These are phyloP conservation scores for Colletotrichum karsti DNA, from an alignment of 2,329 filamentous ascomycete genomes.

Conservation along the genomic window DNA sequence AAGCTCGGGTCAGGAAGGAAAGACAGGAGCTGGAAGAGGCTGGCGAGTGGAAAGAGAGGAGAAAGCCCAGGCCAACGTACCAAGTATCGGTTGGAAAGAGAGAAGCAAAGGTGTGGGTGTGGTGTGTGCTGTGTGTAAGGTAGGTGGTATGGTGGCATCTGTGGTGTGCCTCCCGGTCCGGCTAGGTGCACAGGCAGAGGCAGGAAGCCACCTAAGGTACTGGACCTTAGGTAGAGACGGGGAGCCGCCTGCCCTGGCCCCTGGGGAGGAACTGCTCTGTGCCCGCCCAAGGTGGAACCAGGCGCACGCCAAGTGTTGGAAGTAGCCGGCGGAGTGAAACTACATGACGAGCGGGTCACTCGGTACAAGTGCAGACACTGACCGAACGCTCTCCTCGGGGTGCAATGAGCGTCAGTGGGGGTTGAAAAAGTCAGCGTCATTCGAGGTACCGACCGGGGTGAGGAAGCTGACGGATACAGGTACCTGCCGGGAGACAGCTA, in stretches of 20 bases:
- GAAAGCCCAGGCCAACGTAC: slow-evolving; percentile 5
- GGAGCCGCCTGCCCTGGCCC: slow-evolving; percentile 22
- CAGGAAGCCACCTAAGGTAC: no score
- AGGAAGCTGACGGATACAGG: neutral
- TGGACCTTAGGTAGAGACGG: slow-evolving; percentile 9
- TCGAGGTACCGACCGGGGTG: neutral
- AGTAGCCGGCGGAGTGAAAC: slow-evolving; percentile 2
- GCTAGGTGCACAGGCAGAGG: slow-evolving; percentile 7
- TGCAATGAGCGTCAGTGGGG: no score
- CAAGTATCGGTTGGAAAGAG: no score
- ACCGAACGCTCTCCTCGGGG: no score
- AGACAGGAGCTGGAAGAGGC: slow-evolving; percentile 24
- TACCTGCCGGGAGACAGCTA: slow-evolving; percentile 4
- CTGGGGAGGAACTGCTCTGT: slow-evolving; percentile 25
- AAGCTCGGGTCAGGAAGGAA: slow-evolving; percentile 21
- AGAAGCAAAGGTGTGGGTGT: neutral
- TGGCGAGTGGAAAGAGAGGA: slow-evolving; percentile 28
- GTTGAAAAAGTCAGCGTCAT: neutral
- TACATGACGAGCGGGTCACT: neutral
- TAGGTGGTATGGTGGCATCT: no score
- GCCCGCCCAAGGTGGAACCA: slow-evolving; percentile 11
- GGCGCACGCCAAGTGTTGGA: slow-evolving; percentile 15
- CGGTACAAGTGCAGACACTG: neutral
- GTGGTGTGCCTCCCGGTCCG: neutral
- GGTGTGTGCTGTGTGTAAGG: neutral